A percentile compares a stretch with the other conserved stretches of the same genome.
These are phyloP conservation scores for Beta lomatogona DNA, from an alignment of 179 eudicot genomes.

Conservation along the genomic window DNA sequence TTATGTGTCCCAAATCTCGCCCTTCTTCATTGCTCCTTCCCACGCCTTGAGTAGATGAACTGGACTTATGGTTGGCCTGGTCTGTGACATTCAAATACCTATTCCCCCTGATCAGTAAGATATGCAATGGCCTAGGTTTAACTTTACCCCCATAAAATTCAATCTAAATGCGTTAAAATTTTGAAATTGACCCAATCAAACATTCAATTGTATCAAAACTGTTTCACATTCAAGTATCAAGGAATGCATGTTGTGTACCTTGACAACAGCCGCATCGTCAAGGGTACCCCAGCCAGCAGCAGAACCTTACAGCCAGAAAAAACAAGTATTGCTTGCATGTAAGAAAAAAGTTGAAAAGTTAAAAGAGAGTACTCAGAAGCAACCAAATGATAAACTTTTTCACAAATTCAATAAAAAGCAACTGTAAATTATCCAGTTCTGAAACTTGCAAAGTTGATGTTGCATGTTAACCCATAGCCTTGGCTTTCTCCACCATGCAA, in stretches of 20 bases:
- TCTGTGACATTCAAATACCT: not conserved
- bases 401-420: not conserved
- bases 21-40: too few species aligned
- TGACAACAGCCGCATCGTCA: conserved; percentile 97
- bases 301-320: conserved; percentile 61
- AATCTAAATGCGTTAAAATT: not conserved
- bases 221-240: not conserved
- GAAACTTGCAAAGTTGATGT: not conserved
- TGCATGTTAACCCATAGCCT: not conserved
- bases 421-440: not conserved
- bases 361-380: not conserved
- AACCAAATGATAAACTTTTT: not conserved
- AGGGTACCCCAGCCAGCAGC: conserved; percentile 99
- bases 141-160: not conserved
- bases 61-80: too few species aligned
- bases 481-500: not conserved
- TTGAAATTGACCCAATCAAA: not conserved
- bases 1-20: too few species aligned
- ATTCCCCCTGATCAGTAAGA: not conserved
- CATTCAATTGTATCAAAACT: not conserved
- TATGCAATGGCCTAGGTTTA: not conserved
- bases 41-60: too few species aligned
- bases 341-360: not conserved
- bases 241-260: conserved; percentile 47
- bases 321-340: conserved; percentile 5